Evolutionary conservation across 192 early-diverging fungal species (phyloP), one percentile per base, ranked within the genome.

Genomic region (Coemansia sp.): DNA sequence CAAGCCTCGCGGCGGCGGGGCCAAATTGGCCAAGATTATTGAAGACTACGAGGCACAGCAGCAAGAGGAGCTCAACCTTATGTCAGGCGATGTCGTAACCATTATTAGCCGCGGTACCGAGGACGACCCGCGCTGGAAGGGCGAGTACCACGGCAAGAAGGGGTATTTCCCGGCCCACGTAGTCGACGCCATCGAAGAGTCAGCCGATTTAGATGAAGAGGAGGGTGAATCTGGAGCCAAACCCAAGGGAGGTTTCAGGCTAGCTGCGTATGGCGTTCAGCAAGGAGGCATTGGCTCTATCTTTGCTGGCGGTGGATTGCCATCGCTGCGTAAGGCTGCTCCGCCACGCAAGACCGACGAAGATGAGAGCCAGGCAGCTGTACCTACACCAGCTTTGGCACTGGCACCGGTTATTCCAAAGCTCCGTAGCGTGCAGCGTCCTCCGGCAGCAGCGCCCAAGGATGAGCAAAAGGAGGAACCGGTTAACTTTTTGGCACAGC

Each of bases 241-340:
- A 19, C 76, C 82, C 21, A 67, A 59, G 17, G 74, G 75, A 55
- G 67, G 72, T 9, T 91, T 90, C 72, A 91, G 81, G 62, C 78
- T 93, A 58, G 91, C 90, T 8, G 90, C 89, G 0, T 92, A 90
- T 62, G 92, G 92, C 68, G 91, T 93, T 9, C 89, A 91, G 67
- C 87, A 91, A 73, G 92, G 91, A 67, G 92, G 92, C 26, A 78
- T 93, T 64, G 92, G 92, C 42, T 86, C 88, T 40, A 72, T 93
- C 37, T 88, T 93, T 61, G 87, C 90, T 42, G 90, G 90, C 39
- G 91, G 88, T 28, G 86, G 85, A 13, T 77, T 92, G 61, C 88
- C 92, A 7, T 75, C 85, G 42, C 71, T 91, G 67, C 88, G 90
- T 73, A 92, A 90, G 73, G 84, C 77, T 14, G 59, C 70, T n/a